phyloP scores from a whole-genome alignment of 768 basidiomycete species.

The Amanita polypyramis region DNA sequence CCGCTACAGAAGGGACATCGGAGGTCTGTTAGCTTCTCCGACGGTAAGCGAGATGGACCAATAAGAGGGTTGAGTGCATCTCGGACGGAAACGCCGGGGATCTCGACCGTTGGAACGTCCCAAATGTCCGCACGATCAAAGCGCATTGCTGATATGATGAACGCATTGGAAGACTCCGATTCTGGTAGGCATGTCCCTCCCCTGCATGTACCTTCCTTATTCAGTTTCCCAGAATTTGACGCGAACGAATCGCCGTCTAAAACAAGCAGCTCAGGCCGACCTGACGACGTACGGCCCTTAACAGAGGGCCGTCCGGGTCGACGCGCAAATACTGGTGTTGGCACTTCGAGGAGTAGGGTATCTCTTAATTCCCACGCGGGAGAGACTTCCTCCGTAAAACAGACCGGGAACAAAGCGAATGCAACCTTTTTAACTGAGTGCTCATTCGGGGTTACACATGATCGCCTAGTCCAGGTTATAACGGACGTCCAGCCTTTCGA shows the following conservation, averaged over 20 bases:
- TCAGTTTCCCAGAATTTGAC: slow-evolving; percentile 22
- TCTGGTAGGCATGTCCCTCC: slow-evolving; percentile 37
- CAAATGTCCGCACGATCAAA: slow-evolving; percentile 62
- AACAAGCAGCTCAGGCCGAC: slow-evolving; percentile 31
- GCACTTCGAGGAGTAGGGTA: slow-evolving; percentile 25
- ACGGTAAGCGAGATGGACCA: slow-evolving; percentile 85
- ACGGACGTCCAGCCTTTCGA: slow-evolving; percentile 94
- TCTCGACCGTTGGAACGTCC: slow-evolving; percentile 20
- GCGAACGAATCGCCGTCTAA: slow-evolving; percentile 49
- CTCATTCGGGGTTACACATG: slow-evolving; percentile 91
- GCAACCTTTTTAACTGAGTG: slow-evolving; percentile 83
- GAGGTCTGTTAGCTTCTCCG: slow-evolving; percentile 95
- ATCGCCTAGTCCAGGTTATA: slow-evolving; percentile 82
- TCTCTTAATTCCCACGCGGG: slow-evolving; percentile 36
- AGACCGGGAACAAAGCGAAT: slow-evolving; percentile 24
- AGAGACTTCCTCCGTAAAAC: slow-evolving; percentile 21
- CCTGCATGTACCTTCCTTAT: slow-evolving; percentile 7
- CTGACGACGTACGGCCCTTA: slow-evolving; percentile 39
- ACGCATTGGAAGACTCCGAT: slow-evolving; percentile 57
- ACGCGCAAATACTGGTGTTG: slow-evolving; percentile 12
- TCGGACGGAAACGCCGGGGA: slow-evolving; percentile 27
- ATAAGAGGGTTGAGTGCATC: slow-evolving; percentile 47
- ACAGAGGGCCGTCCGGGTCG: slow-evolving; percentile 28
- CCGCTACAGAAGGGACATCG: slow-evolving; percentile 47
- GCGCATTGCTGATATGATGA: slow-evolving; percentile 74